Evolutionary conservation across 768 basidiomycete species (phyloP).

Genomic region (Kwoniella sp.): DNA sequence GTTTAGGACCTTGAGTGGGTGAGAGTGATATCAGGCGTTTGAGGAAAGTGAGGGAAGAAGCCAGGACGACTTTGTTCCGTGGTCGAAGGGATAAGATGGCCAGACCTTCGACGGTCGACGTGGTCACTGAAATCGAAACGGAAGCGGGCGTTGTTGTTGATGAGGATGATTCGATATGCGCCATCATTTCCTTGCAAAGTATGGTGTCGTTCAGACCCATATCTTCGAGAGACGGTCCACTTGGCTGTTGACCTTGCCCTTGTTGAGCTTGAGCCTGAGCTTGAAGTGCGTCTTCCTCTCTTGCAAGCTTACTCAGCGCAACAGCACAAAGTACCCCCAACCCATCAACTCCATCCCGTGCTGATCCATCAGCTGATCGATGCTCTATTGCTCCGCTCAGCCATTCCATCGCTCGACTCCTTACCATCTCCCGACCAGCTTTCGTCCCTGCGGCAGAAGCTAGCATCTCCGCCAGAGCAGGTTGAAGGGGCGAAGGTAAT

Average conservation of each 20-base stretch:
- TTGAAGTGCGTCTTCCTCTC: slow-evolving; percentile 52
- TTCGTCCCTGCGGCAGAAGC: slow-evolving; percentile 77
- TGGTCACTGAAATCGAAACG: slow-evolving; percentile 58
- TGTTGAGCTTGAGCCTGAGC: background rate
- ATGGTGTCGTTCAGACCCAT: slow-evolving; percentile 57
- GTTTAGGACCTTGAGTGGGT: slow-evolving; percentile 23
- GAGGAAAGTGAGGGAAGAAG: slow-evolving; percentile 63
- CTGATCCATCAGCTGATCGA: slow-evolving; percentile 16
- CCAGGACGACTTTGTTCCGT: slow-evolving; percentile 66
- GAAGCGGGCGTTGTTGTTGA: slow-evolving; percentile 27
- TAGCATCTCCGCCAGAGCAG: slow-evolving; percentile 71
- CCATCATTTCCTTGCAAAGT: slow-evolving; percentile 64
- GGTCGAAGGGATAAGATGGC: slow-evolving; percentile 76
- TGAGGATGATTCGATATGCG: slow-evolving; percentile 58
- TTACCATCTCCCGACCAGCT: slow-evolving; percentile 66
- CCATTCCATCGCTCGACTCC: slow-evolving; percentile 67
- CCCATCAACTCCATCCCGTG: slow-evolving; percentile 58
- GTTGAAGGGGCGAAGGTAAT: slow-evolving; percentile 61
- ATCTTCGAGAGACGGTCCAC: slow-evolving; percentile 19
- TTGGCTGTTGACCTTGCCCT: slow-evolving; percentile 4
- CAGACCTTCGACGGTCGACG: slow-evolving; percentile 77
- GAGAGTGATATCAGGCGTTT: slow-evolving; percentile 27
- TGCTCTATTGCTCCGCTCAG: slow-evolving; percentile 63
- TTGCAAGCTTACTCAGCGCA: slow-evolving; percentile 75
- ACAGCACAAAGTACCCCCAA: slow-evolving; percentile 69